Evolutionary conservation across 768 basidiomycete genomes (phyloP).

Genomic region (Serendipita vermifera): DNA sequence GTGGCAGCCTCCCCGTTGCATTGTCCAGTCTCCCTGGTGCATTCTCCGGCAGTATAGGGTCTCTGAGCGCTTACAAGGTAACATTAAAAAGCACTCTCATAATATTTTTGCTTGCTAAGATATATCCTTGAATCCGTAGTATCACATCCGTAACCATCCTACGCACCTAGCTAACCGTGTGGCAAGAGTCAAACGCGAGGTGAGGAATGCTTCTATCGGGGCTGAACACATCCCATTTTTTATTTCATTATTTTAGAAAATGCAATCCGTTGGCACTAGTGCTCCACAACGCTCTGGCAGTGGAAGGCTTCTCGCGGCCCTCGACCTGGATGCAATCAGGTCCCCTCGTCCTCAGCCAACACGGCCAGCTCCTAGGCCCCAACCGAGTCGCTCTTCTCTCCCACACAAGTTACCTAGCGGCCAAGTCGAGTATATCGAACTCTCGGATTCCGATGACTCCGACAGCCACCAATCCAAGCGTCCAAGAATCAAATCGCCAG

Average conservation of each 20-base stretch:
- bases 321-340: background rate
- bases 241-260: background rate
- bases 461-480: background rate
- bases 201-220: too few species aligned
- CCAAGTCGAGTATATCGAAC: background rate
- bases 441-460: background rate
- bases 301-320: background rate
- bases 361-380: background rate
- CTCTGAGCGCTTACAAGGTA: slow-evolving; percentile 36
- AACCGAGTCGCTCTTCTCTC: background rate
- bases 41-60: slow-evolving; percentile 32
- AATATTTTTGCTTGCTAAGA: background rate
- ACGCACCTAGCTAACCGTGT: slow-evolving; percentile 7
- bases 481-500: background rate
- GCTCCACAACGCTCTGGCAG: background rate
- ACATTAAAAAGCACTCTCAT: slow-evolving; percentile 13
- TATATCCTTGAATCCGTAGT: slow-evolving; percentile 10
- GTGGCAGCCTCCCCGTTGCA: slow-evolving; percentile 24
- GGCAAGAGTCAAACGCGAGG: slow-evolving; percentile 16
- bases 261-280: background rate
- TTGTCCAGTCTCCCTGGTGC: slow-evolving; percentile 33
- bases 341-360: background rate
- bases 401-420: background rate
- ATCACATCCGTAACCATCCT: slow-evolving; percentile 13
- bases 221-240: too few species aligned